Evolutionary conservation across 768 basidiomycete species (phyloP).

Genomic region (Boletellus ananiceps): DNA sequence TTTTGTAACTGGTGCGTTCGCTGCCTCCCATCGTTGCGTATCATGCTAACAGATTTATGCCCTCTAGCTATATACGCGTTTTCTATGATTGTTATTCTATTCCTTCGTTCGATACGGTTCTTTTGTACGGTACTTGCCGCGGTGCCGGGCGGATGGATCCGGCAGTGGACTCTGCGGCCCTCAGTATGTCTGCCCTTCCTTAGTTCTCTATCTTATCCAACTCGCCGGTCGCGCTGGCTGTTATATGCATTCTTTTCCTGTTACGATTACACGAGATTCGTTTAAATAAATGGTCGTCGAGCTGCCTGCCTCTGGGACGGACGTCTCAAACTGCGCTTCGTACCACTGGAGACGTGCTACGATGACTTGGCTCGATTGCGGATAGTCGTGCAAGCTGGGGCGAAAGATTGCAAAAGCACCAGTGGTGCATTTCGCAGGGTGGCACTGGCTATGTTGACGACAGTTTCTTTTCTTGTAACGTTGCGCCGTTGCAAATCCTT

Average conservation of each 20-base stretch:
- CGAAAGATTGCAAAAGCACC: too few relatives aligned
- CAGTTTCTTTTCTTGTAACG: too few relatives aligned
- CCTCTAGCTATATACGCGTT: background rate
- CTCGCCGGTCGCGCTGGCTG: background rate
- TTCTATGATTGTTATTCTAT: background rate
- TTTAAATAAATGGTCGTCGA: too few relatives aligned
- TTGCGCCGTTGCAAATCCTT: too few relatives aligned
- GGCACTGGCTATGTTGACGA: too few relatives aligned
- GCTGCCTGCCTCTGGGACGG: background rate
- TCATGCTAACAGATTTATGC: background rate
- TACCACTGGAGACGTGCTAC: too few relatives aligned
- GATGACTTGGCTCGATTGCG: too few relatives aligned
- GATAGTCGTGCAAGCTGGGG: too few relatives aligned
- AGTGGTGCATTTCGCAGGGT: too few relatives aligned
- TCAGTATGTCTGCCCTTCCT: background rate
- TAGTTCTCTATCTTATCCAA: background rate
- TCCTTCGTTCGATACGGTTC: background rate
- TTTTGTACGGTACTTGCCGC: slow-evolving; percentile 6
- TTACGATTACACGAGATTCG: background rate
- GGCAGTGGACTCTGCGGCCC: background rate
- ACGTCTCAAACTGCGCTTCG: background rate
- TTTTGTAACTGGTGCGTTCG: background rate
- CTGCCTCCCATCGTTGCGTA: too few relatives aligned
- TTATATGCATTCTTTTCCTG: background rate
- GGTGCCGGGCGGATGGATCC: background rate